Evolutionary conservation across 768 basidiomycete species (phyloP).

Genomic region (Calocera viscosa): DNA sequence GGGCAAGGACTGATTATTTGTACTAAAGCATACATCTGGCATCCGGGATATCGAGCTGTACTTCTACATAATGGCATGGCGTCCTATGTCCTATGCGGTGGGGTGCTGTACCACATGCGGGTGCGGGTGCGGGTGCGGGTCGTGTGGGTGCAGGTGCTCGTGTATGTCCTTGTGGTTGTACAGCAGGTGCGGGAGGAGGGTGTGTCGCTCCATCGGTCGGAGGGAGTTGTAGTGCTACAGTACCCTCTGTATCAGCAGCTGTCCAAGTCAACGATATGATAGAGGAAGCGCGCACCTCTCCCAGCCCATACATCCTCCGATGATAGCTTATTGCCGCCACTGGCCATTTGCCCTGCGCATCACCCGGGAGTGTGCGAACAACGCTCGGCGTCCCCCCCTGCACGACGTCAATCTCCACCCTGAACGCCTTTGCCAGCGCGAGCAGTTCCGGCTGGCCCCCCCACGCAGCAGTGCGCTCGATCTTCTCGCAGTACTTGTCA

Average conservation of each 20-base stretch:
- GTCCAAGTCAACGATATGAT: background rate
- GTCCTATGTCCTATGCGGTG: background rate
- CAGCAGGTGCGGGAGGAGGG: background rate
- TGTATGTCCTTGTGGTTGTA: background rate
- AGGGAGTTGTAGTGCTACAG: constrained; percentile 86
- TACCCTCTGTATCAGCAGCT: constrained; percentile 11
- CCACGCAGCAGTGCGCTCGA: constrained; percentile 82
- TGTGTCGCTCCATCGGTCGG: constrained; percentile 34
- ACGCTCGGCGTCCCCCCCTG: constrained; percentile 70
- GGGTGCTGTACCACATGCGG: too few species aligned
- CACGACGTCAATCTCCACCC: constrained; percentile 79
- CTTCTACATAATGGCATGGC: background rate
- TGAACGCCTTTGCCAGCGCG: constrained; percentile 69
- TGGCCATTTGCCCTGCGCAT: constrained; percentile 20
- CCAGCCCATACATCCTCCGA: constrained; percentile 84
- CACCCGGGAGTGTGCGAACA: constrained; percentile 64
- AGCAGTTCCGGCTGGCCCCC: constrained; percentile 96
- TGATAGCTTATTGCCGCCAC: constrained; percentile 72
- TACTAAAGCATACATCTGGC: constrained; percentile 7
- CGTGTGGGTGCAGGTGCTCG: background rate
- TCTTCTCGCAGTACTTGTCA: constrained; percentile 57
- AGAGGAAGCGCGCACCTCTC: constrained; percentile 53
- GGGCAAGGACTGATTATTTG: background rate
- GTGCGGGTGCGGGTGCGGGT: background rate
- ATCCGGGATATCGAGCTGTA: background rate